A percentile compares a stretch with the other conserved stretches of the same genome.
phyloP scores from a whole-genome alignment of 202 grass and related monocot genomes.

The Saccharum hybrid region DNA sequence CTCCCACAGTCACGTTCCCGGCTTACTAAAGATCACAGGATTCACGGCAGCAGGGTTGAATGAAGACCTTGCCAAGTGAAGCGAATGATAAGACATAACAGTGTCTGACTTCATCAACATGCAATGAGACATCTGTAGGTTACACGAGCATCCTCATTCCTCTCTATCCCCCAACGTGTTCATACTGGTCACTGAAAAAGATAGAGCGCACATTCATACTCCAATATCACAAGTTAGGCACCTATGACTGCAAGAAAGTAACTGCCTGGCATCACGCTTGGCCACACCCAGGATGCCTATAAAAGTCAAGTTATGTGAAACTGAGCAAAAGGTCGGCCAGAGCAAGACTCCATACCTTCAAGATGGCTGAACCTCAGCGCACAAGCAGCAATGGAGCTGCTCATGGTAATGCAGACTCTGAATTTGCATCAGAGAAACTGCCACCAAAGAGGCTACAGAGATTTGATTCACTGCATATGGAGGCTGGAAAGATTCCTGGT shows the following conservation, averaged over 20 bases:
- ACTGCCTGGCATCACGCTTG: not conserved
- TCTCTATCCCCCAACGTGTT: constrained; percentile 22
- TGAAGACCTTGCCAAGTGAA: constrained; percentile 23
- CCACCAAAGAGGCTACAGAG: constrained; percentile 47
- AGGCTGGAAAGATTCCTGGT: constrained; percentile 54
- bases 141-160: constrained; percentile 24
- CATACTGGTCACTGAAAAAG: constrained; percentile 25
- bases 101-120: constrained; percentile 33
- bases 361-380: constrained; percentile 43
- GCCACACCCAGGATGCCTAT: constrained; percentile 26
- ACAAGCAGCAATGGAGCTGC: constrained; percentile 41
- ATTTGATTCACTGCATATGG: constrained; percentile 62
- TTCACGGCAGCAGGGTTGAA: constrained; percentile 16
- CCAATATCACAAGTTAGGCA: not conserved
- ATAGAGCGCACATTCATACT: constrained; percentile 14
- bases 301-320: constrained; percentile 40
- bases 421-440: constrained; percentile 30
- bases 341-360: constrained; percentile 14
- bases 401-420: constrained; percentile 10
- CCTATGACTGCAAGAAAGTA: not conserved
- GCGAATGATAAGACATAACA: constrained; percentile 4
- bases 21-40: constrained; percentile 35
- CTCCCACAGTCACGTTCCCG: constrained; percentile 13
- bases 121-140: constrained; percentile 2
- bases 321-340: not conserved